These are phyloP conservation scores for Craterostigma plantagineum DNA, from an alignment of 257 asterid genomes.

Conservation along the genomic window DNA sequence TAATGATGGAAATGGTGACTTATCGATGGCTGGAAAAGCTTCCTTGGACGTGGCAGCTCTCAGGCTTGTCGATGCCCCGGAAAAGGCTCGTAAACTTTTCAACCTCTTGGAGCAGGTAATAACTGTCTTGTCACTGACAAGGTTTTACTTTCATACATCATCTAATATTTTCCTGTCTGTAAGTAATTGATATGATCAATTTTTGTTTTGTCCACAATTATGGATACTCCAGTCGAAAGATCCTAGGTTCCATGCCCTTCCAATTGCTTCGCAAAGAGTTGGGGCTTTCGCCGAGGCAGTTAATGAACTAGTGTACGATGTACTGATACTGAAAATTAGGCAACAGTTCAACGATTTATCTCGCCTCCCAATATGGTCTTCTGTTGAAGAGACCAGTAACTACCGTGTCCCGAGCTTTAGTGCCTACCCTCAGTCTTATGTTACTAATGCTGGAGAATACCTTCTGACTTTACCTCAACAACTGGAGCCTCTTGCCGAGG, in stretches of 20 bases:
- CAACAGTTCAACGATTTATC: conserved; percentile 63
- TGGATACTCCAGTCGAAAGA: conserved; percentile 72
- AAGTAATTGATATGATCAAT: not conserved
- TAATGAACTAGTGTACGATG: conserved; percentile 89
- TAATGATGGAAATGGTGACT: conserved; percentile 45
- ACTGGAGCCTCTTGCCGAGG: conserved; percentile 91
- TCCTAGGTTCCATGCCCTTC: conserved; percentile 95
- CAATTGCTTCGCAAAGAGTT: conserved; percentile 76
- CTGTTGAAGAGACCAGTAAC: conserved; percentile 68
- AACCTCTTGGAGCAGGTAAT: conserved; percentile 92
- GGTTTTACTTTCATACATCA: too few relatives aligned
- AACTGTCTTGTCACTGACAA: conserved; percentile 4
- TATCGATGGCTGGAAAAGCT: conserved; percentile 69
- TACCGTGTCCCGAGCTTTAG: conserved; percentile 69
- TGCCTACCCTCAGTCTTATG: conserved; percentile 85
- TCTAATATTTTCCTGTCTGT: too few relatives aligned
- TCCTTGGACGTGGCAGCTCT: conserved; percentile 83
- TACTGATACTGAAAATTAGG: conserved; percentile 72
- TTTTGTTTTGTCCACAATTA: conserved; percentile 4
- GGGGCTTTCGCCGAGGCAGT: conserved; percentile 87
- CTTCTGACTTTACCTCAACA: conserved; percentile 97
- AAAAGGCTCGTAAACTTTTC: conserved; percentile 76
- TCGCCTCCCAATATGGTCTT: conserved; percentile 75
- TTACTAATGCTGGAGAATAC: conserved; percentile 85
- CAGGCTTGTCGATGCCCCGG: conserved; percentile 69